Base-by-base conservation (phyloP, 129 eudicot species). In the Mikania micrantha region DNA sequence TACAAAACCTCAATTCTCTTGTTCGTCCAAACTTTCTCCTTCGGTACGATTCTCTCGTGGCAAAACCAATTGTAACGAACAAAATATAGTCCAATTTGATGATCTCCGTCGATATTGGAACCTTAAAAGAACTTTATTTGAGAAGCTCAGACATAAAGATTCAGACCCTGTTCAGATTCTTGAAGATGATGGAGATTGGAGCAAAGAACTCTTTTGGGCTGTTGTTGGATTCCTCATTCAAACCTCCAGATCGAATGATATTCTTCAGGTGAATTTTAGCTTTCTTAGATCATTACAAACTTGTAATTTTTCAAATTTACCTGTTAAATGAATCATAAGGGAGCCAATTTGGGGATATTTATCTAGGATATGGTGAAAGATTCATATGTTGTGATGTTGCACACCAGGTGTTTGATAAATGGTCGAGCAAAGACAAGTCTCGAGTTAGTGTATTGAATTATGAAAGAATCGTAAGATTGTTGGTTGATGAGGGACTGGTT, bases 111-210 rank as follows among this genome's bases (percentile, higher is more conserved):
- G 35, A 65, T 67, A 61, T 19, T 69, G 69, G 70, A 76, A 24
- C 44, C 76, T 79, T 64, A 73, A 76, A 57, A 74, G 65, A 21
- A 59, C 9, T 12, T 42, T 79, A 49, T 60, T 72, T 64, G 71
- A 67, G 29, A 79, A 67, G 66, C 77, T 76, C 44, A 74, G 54
- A 25, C 62, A 34, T 41, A 60, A 47, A 56, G 45, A 79, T 9
- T 48, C 69, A 17, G 64, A 80, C 80, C 85, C 85, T 25, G 60
- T 83, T 73, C 72, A 34, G 75, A 69, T 79, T 58, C 78, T 83
- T 2, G 60, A 72, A 49, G 75, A 68, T 7, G 85, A 79, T 77
- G 88, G 82, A 17, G 85, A 83, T 65, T 79, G 88, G 88, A 76
- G 64, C 75, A 73, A 73, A 41, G 77, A 72, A 32, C 77, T 75